These are phyloP conservation scores for Calonectria naviculata DNA, from an alignment of 2,329 filamentous ascomycete species.

Conservation along the genomic window DNA sequence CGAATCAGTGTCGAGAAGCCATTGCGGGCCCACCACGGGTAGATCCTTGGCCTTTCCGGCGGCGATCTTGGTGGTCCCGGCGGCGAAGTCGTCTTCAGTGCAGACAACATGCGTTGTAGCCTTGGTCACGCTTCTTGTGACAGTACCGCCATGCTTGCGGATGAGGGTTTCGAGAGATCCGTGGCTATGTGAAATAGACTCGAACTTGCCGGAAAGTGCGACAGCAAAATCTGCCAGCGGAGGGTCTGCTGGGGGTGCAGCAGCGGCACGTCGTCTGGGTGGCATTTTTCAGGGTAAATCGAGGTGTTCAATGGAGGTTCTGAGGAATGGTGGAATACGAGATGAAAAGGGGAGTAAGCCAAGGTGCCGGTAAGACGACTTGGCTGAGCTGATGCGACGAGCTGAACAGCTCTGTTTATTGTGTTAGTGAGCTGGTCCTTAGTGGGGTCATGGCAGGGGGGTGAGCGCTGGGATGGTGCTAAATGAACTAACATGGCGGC, in stretches of 20 bases:
- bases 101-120: conserved; percentile 68
- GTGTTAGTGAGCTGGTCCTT: conserved; percentile 25
- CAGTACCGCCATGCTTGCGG: conserved; percentile 59
- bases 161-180: conserved; percentile 58
- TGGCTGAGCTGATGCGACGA: conserved; percentile 8
- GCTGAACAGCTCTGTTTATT: not conserved
- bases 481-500: conserved; percentile 24
- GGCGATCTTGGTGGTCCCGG: conserved; percentile 62
- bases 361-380: conserved; percentile 12
- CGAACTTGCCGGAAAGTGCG: conserved; percentile 71
- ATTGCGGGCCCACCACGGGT: conserved; percentile 68
- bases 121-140: conserved; percentile 59
- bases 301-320: not conserved
- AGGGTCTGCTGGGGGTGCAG: conserved; percentile 32
- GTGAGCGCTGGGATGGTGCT: conserved; percentile 13
- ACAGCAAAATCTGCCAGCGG: conserved; percentile 63
- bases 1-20: conserved; percentile 68
- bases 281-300: conserved; percentile 26
- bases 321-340: not conserved
- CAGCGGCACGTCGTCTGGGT: conserved; percentile 33
- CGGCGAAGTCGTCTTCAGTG: conserved; percentile 63
- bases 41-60: conserved; percentile 59
- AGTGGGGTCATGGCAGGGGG: conserved; percentile 30
- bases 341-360: not conserved
- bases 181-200: conserved; percentile 63